Conservation (phyloP, 495 filamentous ascomycete species). For the Penicillium salamii region DNA sequence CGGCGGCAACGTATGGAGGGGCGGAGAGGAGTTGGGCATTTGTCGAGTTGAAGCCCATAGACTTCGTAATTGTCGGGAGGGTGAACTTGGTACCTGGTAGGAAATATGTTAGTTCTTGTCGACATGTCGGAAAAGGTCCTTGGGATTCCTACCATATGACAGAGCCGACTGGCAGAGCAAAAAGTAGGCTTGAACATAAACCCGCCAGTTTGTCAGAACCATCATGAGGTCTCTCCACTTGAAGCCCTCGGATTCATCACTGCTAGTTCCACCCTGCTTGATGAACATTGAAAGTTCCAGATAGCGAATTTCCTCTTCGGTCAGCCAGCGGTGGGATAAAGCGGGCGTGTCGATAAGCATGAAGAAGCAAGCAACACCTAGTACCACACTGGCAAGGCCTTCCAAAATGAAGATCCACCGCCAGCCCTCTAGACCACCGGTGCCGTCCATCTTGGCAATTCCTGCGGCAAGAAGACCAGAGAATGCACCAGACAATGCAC, state of each 20-base stretch:
- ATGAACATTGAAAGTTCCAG: conserved; percentile 29
- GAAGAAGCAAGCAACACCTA: conserved; percentile 58
- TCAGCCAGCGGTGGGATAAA: conserved; percentile 19
- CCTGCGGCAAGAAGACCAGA: conserved; percentile 64
- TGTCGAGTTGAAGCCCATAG: not conserved
- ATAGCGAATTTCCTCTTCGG: conserved; percentile 22
- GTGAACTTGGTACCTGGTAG: conserved; percentile 3
- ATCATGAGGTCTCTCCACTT: conserved; percentile 20
- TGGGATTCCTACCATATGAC: conserved; percentile 21
- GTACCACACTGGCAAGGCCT: conserved; percentile 52
- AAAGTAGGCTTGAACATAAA: conserved; percentile 27
- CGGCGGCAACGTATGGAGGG: not conserved
- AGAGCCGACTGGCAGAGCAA: conserved; percentile 26
- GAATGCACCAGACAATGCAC: conserved; percentile 62
- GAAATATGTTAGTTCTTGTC: not conserved
- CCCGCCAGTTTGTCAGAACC: conserved; percentile 25
- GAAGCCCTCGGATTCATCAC: conserved; percentile 12
- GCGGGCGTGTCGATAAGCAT: conserved; percentile 25
- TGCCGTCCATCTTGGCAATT: conserved; percentile 64
- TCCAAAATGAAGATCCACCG: conserved; percentile 72
- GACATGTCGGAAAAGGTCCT: not conserved
- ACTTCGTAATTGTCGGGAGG: not conserved
- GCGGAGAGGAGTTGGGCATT: conserved; percentile 1
- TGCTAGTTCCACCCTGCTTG: conserved; percentile 25
- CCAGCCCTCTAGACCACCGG: conserved; percentile 63